phyloP scores from a whole-genome alignment of 2,329 filamentous ascomycete species.

The Sphaerulina musiva region DNA sequence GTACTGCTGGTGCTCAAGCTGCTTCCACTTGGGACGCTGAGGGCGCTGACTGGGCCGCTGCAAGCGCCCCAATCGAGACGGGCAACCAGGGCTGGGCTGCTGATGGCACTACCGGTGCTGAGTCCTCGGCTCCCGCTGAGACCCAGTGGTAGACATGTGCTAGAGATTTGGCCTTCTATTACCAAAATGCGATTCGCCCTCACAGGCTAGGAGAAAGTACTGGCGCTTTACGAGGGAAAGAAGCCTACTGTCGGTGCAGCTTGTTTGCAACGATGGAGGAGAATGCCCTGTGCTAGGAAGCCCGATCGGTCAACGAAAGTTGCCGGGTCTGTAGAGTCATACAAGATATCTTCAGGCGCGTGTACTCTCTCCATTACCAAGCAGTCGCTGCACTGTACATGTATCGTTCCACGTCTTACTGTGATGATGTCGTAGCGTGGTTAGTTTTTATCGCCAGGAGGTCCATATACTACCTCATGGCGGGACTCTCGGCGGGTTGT shows the following conservation, averaged over 20 bases:
- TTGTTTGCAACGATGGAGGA: slow-evolving; percentile 50
- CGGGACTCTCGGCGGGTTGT: too few species aligned
- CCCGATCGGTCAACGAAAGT: slow-evolving; percentile 28
- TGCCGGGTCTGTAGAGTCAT: slow-evolving; percentile 27
- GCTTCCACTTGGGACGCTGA: slow-evolving; percentile 60
- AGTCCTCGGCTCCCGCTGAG: slow-evolving; percentile 29
- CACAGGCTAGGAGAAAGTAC: slow-evolving; percentile 31
- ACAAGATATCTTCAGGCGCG: slow-evolving; percentile 14
- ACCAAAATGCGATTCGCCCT: slow-evolving; percentile 15
- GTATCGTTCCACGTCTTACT: neutral
- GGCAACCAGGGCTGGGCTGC: slow-evolving; percentile 50
- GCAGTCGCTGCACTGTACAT: neutral
- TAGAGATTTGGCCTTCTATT: slow-evolving; percentile 10
- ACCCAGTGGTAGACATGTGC: slow-evolving; percentile 42
- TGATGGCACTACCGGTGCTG: slow-evolving; percentile 29
- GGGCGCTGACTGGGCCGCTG: slow-evolving; percentile 61
- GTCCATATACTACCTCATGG: too few species aligned
- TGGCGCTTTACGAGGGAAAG: slow-evolving; percentile 99
- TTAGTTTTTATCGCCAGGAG: too few species aligned
- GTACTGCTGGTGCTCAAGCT: slow-evolving; percentile 52
- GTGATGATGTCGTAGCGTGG: neutral
- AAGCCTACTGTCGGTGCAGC: slow-evolving; percentile 59
- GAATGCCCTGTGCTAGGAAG: slow-evolving; percentile 86
- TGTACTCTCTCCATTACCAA: neutral
- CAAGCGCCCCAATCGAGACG: slow-evolving; percentile 42